phyloP scores from a whole-genome alignment of 2,329 filamentous ascomycete genomes.

The Capronia coronata region DNA sequence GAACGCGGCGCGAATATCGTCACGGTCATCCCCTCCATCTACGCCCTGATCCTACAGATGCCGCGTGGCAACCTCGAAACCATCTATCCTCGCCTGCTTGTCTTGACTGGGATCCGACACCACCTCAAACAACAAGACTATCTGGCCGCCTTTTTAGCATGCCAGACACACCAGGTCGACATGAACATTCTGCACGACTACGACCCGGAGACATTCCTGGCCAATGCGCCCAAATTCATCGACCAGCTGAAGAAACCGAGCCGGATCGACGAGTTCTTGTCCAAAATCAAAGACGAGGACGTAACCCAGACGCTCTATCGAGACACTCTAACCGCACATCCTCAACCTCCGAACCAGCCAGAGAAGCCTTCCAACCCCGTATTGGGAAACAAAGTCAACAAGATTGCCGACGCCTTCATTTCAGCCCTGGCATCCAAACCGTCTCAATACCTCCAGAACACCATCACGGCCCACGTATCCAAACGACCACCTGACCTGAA shows the following conservation, averaged over 20 bases:
- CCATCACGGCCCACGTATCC: slow-evolving; percentile 90
- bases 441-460: slow-evolving; percentile 70
- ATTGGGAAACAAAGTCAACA: slow-evolving; percentile 65
- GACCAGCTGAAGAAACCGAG: slow-evolving; percentile 75
- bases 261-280: slow-evolving; percentile 85
- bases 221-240: slow-evolving; percentile 67
- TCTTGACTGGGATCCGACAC: slow-evolving; percentile 78
- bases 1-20: slow-evolving; percentile 83
- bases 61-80: slow-evolving; percentile 93
- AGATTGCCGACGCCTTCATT: slow-evolving; percentile 79
- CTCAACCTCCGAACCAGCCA: slow-evolving; percentile 16
- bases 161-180: slow-evolving; percentile 87
- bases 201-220: slow-evolving; percentile 76
- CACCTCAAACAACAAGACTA: slow-evolving; percentile 78
- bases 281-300: slow-evolving; percentile 79
- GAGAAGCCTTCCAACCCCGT: slow-evolving; percentile 8
- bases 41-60: slow-evolving; percentile 86
- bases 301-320: slow-evolving; percentile 91
- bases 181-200: slow-evolving; percentile 98
- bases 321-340: slow-evolving; percentile 59
- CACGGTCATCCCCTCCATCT: slow-evolving; percentile 80
- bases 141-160: slow-evolving; percentile 74
- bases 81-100: slow-evolving; percentile 85
- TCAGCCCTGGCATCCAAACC: slow-evolving; percentile 57
- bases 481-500: slow-evolving; percentile 86